Conservation (phyloP, 1,284 basidiomycete genomes). For the Rhizoctonia solani region DNA sequence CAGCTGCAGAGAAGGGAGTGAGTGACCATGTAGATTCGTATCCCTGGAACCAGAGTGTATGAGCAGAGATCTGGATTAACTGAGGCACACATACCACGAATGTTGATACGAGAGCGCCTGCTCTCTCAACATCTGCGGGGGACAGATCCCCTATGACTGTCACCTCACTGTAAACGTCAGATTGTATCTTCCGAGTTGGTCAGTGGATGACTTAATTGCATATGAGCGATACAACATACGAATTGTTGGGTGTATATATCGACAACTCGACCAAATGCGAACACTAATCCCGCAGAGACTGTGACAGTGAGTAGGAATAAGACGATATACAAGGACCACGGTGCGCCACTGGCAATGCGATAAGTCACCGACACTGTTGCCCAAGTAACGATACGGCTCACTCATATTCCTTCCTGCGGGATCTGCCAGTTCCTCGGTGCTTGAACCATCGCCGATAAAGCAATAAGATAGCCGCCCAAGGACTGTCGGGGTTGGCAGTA, state of each 20-base stretch:
- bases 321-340: constrained; percentile 16
- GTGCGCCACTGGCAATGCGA: background rate
- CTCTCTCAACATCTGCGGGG: constrained; percentile 6
- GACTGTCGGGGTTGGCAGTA: constrained; percentile 29
- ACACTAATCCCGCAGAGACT: constrained; percentile 13
- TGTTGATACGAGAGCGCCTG: background rate
- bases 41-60: background rate
- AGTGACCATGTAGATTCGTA: constrained; percentile 9
- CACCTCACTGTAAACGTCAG: background rate
- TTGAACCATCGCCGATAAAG: constrained; percentile 25
- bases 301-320: constrained; percentile 11
- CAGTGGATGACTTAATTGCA: background rate
- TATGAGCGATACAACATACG: background rate
- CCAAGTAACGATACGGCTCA: background rate
- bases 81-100: background rate
- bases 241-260: constrained; percentile 18
- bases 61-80: background rate
- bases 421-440: constrained; percentile 13
- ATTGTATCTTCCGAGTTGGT: constrained; percentile 7
- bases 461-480: constrained; percentile 16
- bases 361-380: background rate
- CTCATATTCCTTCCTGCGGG: constrained; percentile 21
- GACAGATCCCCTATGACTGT: constrained; percentile 19
- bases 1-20: constrained; percentile 15
- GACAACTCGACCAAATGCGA: constrained; percentile 26